Percentiles rank a stretch among this genome's conserved stretches.
These are phyloP conservation scores for Nicotiana tomentosiformis DNA, from an alignment of 257 asterid species.

Conservation along the genomic window DNA sequence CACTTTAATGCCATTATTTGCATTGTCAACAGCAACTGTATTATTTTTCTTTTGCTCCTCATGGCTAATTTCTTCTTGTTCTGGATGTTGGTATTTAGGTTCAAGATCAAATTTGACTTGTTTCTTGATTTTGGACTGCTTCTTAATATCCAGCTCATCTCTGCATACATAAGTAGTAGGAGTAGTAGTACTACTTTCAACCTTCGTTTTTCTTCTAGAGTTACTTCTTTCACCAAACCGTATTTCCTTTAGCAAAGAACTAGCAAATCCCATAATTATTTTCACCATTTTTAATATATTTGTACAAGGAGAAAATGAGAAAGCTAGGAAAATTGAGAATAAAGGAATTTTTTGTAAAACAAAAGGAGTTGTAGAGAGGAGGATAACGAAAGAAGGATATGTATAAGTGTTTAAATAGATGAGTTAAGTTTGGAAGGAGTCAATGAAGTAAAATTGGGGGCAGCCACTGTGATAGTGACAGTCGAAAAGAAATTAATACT, in stretches of 20 bases:
- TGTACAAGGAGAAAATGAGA: background rate
- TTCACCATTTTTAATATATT: background rate
- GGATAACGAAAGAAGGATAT: background rate
- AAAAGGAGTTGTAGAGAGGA: background rate
- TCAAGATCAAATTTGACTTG: conserved; percentile 4
- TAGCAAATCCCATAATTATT: background rate
- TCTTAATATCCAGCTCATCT: background rate
- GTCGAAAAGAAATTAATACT: too few relatives aligned
- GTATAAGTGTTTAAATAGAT: background rate
- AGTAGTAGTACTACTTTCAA: too few relatives aligned
- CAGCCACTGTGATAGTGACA: too few relatives aligned
- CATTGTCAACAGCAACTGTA: background rate
- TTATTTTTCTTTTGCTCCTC: background rate
- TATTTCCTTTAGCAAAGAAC: background rate
- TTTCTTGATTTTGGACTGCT: conserved; percentile 13
- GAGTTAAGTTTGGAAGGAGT: too few relatives aligned
- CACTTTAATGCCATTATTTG: background rate
- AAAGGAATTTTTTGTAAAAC: background rate
- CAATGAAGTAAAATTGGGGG: too few relatives aligned
- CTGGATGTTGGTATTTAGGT: background rate
- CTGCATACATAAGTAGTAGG: too few relatives aligned
- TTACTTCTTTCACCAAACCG: too few relatives aligned
- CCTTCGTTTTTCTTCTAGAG: too few relatives aligned
- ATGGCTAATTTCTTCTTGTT: too few relatives aligned
- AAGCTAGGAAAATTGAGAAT: too few relatives aligned